Percentiles rank a stretch among this genome's conserved stretches.
These are phyloP conservation scores for Elsinoe perseae DNA, from an alignment of 2,329 filamentous ascomycete species.

Conservation along the genomic window DNA sequence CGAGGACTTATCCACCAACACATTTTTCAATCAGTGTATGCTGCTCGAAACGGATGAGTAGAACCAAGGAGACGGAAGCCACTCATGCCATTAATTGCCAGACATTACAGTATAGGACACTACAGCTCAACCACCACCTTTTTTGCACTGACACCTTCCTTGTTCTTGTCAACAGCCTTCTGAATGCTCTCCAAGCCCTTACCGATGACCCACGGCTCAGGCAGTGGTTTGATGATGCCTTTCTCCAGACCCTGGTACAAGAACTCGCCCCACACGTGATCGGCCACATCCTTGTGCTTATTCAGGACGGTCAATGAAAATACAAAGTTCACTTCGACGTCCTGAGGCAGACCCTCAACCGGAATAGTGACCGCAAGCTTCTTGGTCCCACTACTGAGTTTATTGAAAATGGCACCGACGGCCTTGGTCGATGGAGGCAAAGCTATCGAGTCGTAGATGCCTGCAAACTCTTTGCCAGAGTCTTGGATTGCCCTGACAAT, in stretches of 20 bases:
- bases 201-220: conserved; percentile 33
- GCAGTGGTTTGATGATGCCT: conserved; percentile 27
- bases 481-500: conserved; percentile 33
- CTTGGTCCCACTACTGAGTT: conserved; percentile 17
- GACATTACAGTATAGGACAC: background rate
- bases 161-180: conserved; percentile 31
- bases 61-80: too few species aligned
- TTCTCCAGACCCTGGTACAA: conserved; percentile 27
- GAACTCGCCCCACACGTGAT: conserved; percentile 29
- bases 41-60: conserved; percentile 1
- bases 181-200: conserved; percentile 34
- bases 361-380: conserved; percentile 19
- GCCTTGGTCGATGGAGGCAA: conserved; percentile 17
- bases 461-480: conserved; percentile 33
- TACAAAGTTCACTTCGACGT: conserved; percentile 25
- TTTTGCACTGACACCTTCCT: conserved; percentile 33
- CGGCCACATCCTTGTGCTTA: conserved; percentile 23
- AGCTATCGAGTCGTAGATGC: conserved; percentile 35
- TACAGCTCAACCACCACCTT: conserved; percentile 33
- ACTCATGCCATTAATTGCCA: background rate
- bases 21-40: conserved; percentile 12
- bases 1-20: conserved; percentile 1
- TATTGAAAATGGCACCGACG: conserved; percentile 17
- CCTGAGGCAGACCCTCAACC: conserved; percentile 22
- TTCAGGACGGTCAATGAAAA: conserved; percentile 21